Evolutionary conservation across 345 rosid species (phyloP).

Genomic region (Salix dunnii): DNA sequence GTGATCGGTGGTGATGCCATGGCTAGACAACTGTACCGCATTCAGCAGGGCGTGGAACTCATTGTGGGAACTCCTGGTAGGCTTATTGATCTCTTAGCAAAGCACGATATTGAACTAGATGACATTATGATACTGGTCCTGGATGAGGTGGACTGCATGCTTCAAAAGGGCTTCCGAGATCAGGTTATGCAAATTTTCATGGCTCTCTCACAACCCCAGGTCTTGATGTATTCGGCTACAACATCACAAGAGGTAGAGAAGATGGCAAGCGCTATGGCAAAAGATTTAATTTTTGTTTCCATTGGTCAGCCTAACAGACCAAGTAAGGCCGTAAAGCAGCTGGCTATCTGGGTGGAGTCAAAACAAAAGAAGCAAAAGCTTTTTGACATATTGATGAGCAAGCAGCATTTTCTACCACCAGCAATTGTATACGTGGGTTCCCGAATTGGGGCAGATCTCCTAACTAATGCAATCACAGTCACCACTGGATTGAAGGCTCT

Average conservation of each 20-base stretch:
- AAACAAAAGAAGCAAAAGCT: slow-evolving; percentile 94
- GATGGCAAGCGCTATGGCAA: slow-evolving; percentile 53
- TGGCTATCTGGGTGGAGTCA: slow-evolving; percentile 85
- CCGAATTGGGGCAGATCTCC: slow-evolving; percentile 84
- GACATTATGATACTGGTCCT: slow-evolving; percentile 51
- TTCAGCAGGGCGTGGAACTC: slow-evolving; percentile 80
- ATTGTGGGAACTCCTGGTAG: slow-evolving; percentile 87
- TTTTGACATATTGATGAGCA: slow-evolving; percentile 71
- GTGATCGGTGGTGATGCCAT: slow-evolving; percentile 88
- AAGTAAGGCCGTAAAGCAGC: slow-evolving; percentile 69
- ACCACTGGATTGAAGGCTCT: slow-evolving; percentile 70
- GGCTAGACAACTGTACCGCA: slow-evolving; percentile 69
- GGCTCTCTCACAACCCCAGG: slow-evolving; percentile 74
- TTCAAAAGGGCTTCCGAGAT: slow-evolving; percentile 81
- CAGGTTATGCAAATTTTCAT: slow-evolving; percentile 81
- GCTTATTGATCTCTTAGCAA: slow-evolving; percentile 71
- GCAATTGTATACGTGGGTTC: slow-evolving; percentile 79
- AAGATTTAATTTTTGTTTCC: slow-evolving; percentile 41
- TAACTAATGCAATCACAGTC: slow-evolving; percentile 64
- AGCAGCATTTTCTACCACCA: slow-evolving; percentile 75
- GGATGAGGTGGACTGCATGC: slow-evolving; percentile 97
- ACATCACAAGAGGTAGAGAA: slow-evolving; percentile 63
- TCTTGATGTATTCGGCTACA: slow-evolving; percentile 84
- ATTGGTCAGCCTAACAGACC: slow-evolving; percentile 63
- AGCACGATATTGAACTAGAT: slow-evolving; percentile 57